A percentile compares a stretch with the other conserved stretches of the same genome.
phyloP scores from a whole-genome alignment of 305 asterid genomes.

The Caryopteris hybrid region DNA sequence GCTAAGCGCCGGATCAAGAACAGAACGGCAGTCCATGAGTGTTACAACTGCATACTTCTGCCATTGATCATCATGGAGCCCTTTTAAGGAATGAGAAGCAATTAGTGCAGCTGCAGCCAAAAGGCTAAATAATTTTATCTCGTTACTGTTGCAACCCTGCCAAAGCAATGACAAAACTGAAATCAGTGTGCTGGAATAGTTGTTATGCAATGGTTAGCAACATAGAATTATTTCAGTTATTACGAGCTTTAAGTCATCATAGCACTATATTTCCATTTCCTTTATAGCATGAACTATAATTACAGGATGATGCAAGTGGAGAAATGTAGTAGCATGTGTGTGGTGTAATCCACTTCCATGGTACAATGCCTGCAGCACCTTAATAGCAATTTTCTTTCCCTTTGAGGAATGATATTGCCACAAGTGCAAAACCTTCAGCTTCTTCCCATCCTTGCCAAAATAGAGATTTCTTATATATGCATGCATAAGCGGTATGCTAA shows the following conservation, averaged over 20 bases:
- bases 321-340: too few species aligned
- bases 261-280: not conserved
- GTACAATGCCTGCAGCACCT: not conserved
- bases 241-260: not conserved
- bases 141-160: constrained; percentile 57
- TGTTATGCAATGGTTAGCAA: not conserved
- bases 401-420: too few species aligned
- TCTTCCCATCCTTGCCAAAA: too few species aligned
- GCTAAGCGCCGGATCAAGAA: constrained; percentile 71
- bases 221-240: not conserved
- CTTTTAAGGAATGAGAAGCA: constrained; percentile 53
- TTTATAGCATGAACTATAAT: not conserved
- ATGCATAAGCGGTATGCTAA: too few species aligned
- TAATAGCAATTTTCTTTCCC: too few species aligned
- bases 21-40: constrained; percentile 71
- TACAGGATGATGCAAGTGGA: too few species aligned
- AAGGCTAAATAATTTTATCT: constrained; percentile 44
- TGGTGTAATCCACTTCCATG: not conserved
- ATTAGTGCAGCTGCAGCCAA: constrained; percentile 65
- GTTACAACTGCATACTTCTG: constrained; percentile 69
- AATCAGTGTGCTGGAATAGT: constrained; percentile 9
- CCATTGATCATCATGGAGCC: constrained; percentile 46
- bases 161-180: constrained; percentile 9
- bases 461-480: too few species aligned
- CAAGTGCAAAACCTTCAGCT: too few species aligned